Percentiles rank a stretch among this genome's conserved stretches.
Conservation (phyloP, 2,329 filamentous ascomycete species). For the Fusarium sarcochroum region DNA sequence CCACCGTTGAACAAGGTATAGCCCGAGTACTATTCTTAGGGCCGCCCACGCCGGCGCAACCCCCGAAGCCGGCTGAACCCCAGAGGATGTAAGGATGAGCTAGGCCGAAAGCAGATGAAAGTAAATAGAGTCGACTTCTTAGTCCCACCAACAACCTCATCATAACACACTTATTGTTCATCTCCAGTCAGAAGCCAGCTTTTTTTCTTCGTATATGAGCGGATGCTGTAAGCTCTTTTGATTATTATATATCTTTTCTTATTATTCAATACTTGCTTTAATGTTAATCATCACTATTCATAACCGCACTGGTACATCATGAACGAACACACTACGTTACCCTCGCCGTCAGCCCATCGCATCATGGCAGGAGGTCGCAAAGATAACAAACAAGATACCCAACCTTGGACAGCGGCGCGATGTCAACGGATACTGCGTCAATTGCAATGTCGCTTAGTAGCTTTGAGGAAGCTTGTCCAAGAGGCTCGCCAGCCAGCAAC, state of each 20-base stretch:
- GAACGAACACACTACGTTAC: slow-evolving; percentile 8
- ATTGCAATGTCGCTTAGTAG: slow-evolving; percentile 59
- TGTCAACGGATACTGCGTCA: slow-evolving; percentile 64
- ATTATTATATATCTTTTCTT: neutral
- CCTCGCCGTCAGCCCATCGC: slow-evolving; percentile 37
- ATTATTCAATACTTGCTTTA: neutral
- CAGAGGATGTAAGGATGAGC: slow-evolving; percentile 29
- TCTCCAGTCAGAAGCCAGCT: neutral
- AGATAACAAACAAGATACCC: slow-evolving; percentile 34
- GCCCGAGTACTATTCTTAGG: slow-evolving; percentile 31
- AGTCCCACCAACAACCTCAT: slow-evolving; percentile 19
- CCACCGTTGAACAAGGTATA: slow-evolving; percentile 27
- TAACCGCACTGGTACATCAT: slow-evolving; percentile 5
- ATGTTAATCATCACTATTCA: neutral
- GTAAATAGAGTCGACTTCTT: slow-evolving; percentile 48
- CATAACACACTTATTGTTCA: slow-evolving; percentile 1
- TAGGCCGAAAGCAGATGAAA: slow-evolving; percentile 50
- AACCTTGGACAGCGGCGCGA: slow-evolving; percentile 63
- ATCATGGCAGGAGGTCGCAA: slow-evolving; percentile 9
- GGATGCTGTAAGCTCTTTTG: neutral
- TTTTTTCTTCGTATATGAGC: neutral
- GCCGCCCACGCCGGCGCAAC: slow-evolving; percentile 19
- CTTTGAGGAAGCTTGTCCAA: slow-evolving; percentile 55
- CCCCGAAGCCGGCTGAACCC: slow-evolving; percentile 34
- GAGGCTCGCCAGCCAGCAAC: slow-evolving; percentile 33